Conservation (phyloP, 106 monocot species). For the Allium fistulosum region DNA sequence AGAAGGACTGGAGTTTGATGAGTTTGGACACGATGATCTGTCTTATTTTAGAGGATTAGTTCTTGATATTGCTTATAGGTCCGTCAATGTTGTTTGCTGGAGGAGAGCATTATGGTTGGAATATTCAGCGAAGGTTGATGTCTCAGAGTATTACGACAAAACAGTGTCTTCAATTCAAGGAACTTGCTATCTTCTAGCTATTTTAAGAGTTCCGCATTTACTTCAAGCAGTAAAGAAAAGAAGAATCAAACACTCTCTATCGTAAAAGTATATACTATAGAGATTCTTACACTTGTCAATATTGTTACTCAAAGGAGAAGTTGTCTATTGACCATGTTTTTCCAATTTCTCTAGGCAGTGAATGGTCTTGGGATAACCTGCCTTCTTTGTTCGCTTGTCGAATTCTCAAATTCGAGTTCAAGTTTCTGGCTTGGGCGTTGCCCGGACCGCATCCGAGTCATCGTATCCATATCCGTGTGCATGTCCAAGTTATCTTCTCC, state of each 20-base stretch:
- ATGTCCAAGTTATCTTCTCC: too few species aligned
- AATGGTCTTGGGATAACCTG: slow-evolving; percentile 97
- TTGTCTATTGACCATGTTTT: slow-evolving; percentile 80
- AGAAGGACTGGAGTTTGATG: too few species aligned
- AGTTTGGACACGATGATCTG: too few species aligned
- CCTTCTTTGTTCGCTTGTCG: too few species aligned
- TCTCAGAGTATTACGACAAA: slow-evolving; percentile 94
- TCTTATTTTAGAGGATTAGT: too few species aligned
- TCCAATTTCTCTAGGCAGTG: slow-evolving; percentile 77
- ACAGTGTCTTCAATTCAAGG: slow-evolving; percentile 78
- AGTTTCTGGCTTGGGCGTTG: too few species aligned
- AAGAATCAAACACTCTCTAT: slow-evolving; percentile 58
- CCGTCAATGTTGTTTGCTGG: slow-evolving; percentile 97
- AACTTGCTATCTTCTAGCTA: slow-evolving; percentile 77
- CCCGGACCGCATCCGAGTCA: too few species aligned
- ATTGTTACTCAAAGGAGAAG: slow-evolving; percentile 67
- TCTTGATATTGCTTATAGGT: too few species aligned
- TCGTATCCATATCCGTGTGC: too few species aligned
- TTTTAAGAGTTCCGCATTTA: slow-evolving; percentile 67
- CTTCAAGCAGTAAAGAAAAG: slow-evolving; percentile 83
- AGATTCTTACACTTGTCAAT: slow-evolving; percentile 85
- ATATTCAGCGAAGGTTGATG: slow-evolving; percentile 96
- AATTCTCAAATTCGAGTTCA: too few species aligned
- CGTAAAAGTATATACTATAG: slow-evolving; percentile 74
- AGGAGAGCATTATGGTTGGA: slow-evolving; percentile 92